These are phyloP conservation scores for Candida sp. DNA, from an alignment of 1,139 yeast genomes.

Conservation along the genomic window DNA sequence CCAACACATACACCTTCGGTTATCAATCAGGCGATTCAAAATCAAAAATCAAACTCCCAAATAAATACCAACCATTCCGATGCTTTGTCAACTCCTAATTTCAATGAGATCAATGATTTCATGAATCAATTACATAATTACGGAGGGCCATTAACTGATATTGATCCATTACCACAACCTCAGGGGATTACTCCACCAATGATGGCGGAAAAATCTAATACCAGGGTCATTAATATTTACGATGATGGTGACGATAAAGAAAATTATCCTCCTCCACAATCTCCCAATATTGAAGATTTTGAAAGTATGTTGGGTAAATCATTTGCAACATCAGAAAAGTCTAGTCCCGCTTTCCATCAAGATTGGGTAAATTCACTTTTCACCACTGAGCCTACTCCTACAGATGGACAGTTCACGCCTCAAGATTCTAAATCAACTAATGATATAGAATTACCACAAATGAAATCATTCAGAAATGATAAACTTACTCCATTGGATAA, in stretches of 20 bases:
- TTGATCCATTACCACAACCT: constrained; percentile 40
- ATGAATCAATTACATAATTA: constrained; percentile 45
- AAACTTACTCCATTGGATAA: constrained; percentile 16
- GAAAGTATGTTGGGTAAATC: constrained; percentile 39
- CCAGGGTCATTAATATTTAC: constrained; percentile 38
- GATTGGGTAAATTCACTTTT: constrained; percentile 39
- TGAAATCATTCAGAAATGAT: constrained; percentile 25
- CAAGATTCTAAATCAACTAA: constrained; percentile 37
- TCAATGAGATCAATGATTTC: constrained; percentile 43
- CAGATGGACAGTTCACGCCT: constrained; percentile 37
- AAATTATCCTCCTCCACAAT: constrained; percentile 34
- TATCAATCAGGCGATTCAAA: constrained; percentile 40
- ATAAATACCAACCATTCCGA: constrained; percentile 5
- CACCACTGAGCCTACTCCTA: constrained; percentile 42
- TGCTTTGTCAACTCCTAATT: constrained; percentile 25
- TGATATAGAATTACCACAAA: constrained; percentile 22
- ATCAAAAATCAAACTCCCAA: constrained; percentile 8
- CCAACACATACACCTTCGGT: constrained; percentile 46
- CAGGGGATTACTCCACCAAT: constrained; percentile 42
- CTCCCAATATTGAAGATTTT: constrained; percentile 28
- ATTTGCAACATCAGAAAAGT: constrained; percentile 23
- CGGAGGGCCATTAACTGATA: constrained; percentile 55
- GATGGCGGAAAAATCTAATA: constrained; percentile 47
- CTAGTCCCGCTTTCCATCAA: constrained; percentile 23
- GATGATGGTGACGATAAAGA: constrained; percentile 42